Base-by-base conservation (phyloP, 805 yeast genomes). In the Maudiozyma saulgeensis region DNA sequence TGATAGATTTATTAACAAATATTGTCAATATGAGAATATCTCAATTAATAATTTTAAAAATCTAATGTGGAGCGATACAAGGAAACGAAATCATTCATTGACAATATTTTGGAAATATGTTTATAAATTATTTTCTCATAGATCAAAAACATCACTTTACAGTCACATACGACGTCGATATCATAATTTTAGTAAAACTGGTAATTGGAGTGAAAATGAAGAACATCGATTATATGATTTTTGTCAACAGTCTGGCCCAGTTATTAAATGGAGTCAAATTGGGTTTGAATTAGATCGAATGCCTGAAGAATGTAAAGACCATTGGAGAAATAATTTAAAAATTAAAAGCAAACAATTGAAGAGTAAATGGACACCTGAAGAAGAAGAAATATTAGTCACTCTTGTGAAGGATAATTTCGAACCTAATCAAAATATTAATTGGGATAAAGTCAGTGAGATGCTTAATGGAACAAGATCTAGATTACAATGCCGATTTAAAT, bases 291-390 rank as follows among this genome's bases (percentile, higher is more conserved):
- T 89, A 80, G 84, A 83, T 11, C 72, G 96, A 57, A 88, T 89
- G 96, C 96, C 97, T 0, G 96, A 89, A 59, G 97, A 89, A 66
- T 88, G 96, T 66, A 75, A 96, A 54, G 97, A 89, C 64, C 72
- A 96, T 52, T 89, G 95, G 95, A 74, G 96, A 64, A 89, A 89
- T 63, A 88, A 88, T 62, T 83, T 87, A 53, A 88, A 87, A 64
- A 88, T 96, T 68, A 96, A 96, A 15, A 73, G 70, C 19, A 76
- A 76, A 48, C 71, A 96, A 52, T 76, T 78, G 11, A 74, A 74
- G 47, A 83, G 83, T 64, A 84, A 82, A 61, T 89, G 96, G 96
- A 69, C 81, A 0, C 61, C 63, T 1, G 78, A 75, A 26, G 95
- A 86, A 58, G 96, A 87, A 60, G 71, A 68, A n/a, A 66, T 69